These are phyloP conservation scores for Penicillium sp. DNA, from an alignment of 2,329 filamentous ascomycete species.

Conservation along the genomic window DNA sequence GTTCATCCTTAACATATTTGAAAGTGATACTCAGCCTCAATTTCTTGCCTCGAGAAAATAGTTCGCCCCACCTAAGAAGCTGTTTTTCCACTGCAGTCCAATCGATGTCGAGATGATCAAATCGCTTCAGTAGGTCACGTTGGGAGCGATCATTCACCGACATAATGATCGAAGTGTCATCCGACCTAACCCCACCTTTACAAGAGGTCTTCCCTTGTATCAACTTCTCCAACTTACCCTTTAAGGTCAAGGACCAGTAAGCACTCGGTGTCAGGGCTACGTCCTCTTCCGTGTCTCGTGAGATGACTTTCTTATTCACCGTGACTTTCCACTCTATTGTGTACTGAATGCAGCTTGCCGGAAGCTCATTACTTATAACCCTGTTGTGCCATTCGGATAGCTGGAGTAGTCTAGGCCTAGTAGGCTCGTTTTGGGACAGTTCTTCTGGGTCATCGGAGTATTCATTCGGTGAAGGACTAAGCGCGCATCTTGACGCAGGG, in stretches of 20 bases:
- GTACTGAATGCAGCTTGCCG: conserved; percentile 8
- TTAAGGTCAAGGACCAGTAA: not conserved
- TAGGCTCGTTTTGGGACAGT: not conserved
- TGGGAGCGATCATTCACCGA: conserved; percentile 12
- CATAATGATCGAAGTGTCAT: conserved; percentile 8
- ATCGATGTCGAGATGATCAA: conserved; percentile 14
- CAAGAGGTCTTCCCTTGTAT: conserved; percentile 1
- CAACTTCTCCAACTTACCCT: conserved; percentile 5
- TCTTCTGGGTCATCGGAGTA: not conserved
- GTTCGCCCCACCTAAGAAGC: conserved; percentile 7
- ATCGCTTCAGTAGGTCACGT: conserved; percentile 9
- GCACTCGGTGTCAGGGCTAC: conserved; percentile 6
- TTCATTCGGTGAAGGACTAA: not conserved
- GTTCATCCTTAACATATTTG: conserved; percentile 7
- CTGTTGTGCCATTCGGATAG: not conserved
- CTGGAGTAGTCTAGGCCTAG: conserved; percentile 2
- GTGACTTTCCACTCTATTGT: conserved; percentile 14
- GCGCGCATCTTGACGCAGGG: not conserved
- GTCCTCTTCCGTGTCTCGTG: conserved; percentile 7
- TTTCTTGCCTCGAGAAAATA: conserved; percentile 7
- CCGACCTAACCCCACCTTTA: conserved; percentile 4
- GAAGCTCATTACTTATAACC: conserved; percentile 2
- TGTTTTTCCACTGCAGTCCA: conserved; percentile 20
- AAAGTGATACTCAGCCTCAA: conserved; percentile 11
- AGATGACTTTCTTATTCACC: conserved; percentile 4